These are phyloP conservation scores for Phytophthora cajani DNA, from an alignment of 352 stramenopile species.

Conservation along the genomic window DNA sequence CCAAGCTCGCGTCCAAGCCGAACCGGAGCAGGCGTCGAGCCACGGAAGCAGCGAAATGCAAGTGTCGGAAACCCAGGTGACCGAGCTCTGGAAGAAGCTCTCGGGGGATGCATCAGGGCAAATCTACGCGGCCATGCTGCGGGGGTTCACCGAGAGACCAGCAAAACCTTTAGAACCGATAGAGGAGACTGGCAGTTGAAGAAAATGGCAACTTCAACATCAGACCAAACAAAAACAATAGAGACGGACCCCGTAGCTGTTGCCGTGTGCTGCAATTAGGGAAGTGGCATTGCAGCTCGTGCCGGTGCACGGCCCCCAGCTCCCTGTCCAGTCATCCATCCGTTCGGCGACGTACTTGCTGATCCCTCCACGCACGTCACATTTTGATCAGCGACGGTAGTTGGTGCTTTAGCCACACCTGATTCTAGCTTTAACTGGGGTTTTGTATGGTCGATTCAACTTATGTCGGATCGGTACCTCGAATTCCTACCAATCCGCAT, in stretches of 20 bases:
- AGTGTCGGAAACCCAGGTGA: constrained; percentile 8
- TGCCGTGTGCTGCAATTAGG: not conserved
- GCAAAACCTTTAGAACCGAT: constrained; percentile 1
- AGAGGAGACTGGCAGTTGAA: constrained; percentile 4
- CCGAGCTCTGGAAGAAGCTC: constrained; percentile 34
- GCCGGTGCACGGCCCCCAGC: constrained; percentile 7
- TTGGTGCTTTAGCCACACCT: constrained; percentile 9
- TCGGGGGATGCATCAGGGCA: constrained; percentile 30
- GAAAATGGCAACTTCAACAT: constrained; percentile 30
- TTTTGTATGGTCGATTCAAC: constrained; percentile 10
- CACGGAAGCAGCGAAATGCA: constrained; percentile 8
- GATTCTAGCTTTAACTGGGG: constrained; percentile 11
- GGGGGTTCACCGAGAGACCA: constrained; percentile 6
- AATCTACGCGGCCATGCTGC: constrained; percentile 31
- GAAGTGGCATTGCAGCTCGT: not conserved
- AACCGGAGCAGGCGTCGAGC: not conserved
- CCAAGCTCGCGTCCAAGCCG: not conserved
- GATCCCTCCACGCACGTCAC: constrained; percentile 31
- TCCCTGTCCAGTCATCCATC: constrained; percentile 23
- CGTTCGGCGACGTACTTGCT: constrained; percentile 14
- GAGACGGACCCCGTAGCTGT: not conserved
- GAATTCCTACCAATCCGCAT: constrained; percentile 6
- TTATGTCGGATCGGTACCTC: not conserved
- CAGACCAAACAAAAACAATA: constrained; percentile 4
- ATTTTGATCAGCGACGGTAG: constrained; percentile 15